Conservation (phyloP, 495 filamentous ascomycete species). For the Tetracladium marchalianum region DNA sequence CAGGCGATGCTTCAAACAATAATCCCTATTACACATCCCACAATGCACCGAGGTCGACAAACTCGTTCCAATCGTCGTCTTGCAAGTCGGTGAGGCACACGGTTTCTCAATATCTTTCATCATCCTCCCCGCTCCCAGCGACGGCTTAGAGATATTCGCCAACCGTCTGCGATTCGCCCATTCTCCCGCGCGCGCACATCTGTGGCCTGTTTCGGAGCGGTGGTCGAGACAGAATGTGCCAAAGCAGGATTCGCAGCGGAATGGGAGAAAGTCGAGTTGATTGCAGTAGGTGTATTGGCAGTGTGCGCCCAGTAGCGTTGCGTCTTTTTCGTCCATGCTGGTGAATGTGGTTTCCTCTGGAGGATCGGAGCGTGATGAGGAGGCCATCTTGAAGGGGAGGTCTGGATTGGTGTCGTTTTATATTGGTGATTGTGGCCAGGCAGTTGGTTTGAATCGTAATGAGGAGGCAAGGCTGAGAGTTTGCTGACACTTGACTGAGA, state of each 20-base stretch:
- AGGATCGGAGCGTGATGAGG: conserved; percentile 22
- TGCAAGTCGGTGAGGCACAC: conserved; percentile 69
- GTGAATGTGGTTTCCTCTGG: conserved; percentile 21
- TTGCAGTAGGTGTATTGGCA: conserved; percentile 88
- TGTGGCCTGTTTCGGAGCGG: conserved; percentile 76
- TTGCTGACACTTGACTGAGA: background rate
- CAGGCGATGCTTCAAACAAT: conserved; percentile 88
- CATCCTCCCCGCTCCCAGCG: conserved; percentile 29
- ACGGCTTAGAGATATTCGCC: conserved; percentile 37
- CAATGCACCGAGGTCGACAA: conserved; percentile 75
- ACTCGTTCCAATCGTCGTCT: conserved; percentile 74
- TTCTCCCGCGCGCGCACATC: conserved; percentile 70
- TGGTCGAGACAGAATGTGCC: conserved; percentile 91
- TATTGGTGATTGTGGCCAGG: background rate
- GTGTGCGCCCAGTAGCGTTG: conserved; percentile 77
- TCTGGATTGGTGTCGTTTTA: background rate
- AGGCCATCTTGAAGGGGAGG: conserved; percentile 26
- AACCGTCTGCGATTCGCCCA: conserved; percentile 67
- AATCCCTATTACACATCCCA: conserved; percentile 65
- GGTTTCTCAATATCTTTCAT: conserved; percentile 39
- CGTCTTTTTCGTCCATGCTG: conserved; percentile 51
- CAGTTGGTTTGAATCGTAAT: background rate
- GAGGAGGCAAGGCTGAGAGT: background rate
- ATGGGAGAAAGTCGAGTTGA: conserved; percentile 93
- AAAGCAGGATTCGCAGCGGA: conserved; percentile 79